phyloP scores from a whole-genome alignment of 2,329 filamentous ascomycete species.

The Periconia macrospinosa region DNA sequence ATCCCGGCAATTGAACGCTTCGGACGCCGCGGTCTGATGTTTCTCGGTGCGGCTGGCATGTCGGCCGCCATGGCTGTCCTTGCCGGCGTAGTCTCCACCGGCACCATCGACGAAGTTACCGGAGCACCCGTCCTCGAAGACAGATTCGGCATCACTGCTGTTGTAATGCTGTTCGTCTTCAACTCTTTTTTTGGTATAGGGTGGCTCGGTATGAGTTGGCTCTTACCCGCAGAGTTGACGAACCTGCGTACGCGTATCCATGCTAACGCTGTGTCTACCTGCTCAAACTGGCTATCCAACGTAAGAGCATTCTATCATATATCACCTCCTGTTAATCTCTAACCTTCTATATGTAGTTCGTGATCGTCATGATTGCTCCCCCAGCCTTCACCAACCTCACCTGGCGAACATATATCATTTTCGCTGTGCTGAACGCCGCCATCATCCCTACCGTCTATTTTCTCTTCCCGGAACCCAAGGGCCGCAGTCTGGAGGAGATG shows the following conservation, averaged over 20 bases:
- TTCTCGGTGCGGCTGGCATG: neutral
- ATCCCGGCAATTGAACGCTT: neutral
- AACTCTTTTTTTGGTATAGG: slow-evolving; percentile 45
- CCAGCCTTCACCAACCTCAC: slow-evolving; percentile 45
- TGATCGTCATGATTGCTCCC: slow-evolving; percentile 10
- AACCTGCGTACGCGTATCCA: slow-evolving; percentile 8
- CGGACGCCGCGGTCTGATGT: neutral
- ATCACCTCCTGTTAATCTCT: neutral
- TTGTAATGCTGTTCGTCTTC: slow-evolving; percentile 45
- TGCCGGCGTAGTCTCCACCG: neutral
- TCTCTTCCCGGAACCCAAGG: slow-evolving; percentile 48
- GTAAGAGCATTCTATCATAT: neutral
- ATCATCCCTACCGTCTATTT: slow-evolving; percentile 25
- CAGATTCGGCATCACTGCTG: neutral
- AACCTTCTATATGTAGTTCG: neutral
- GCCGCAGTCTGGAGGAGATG: slow-evolving; percentile 66
- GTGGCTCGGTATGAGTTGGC: slow-evolving; percentile 8
- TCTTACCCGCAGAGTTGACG: slow-evolving; percentile 13
- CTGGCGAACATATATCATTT: slow-evolving; percentile 45
- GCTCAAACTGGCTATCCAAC: slow-evolving; percentile 5
- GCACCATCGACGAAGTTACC: neutral
- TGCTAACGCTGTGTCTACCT: slow-evolving; percentile 1
- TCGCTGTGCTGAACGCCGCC: slow-evolving; percentile 15
- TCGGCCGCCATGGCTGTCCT: neutral
- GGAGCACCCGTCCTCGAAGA: no score